phyloP scores from a whole-genome alignment of 73 alveolate species.

The Paramecium sonneborni region DNA sequence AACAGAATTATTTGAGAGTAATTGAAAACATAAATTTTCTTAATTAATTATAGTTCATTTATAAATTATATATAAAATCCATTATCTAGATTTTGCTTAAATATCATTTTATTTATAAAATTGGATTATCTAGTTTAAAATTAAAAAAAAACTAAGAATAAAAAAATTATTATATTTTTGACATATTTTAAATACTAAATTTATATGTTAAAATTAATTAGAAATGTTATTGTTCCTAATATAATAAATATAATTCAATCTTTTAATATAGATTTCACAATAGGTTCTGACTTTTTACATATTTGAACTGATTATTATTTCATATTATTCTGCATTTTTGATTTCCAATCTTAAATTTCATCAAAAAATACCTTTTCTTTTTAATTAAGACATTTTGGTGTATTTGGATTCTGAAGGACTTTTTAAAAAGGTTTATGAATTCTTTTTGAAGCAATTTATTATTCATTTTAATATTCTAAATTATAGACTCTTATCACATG shows the following conservation, averaged over 20 bases:
- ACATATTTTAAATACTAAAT: too few relatives aligned
- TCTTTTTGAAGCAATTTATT: neutral
- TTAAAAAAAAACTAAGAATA: too few relatives aligned
- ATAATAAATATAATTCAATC: neutral
- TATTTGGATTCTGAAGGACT: neutral
- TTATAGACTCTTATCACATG: slow-evolving; percentile 45
- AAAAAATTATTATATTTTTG: too few relatives aligned
- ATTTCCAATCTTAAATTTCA: slow-evolving; percentile 27
- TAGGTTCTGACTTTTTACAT: neutral
- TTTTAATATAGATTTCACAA: neutral
- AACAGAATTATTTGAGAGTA: slow-evolving; percentile 4
- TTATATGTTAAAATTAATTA: too few relatives aligned
- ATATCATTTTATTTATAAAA: too few relatives aligned
- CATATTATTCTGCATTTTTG: neutral
- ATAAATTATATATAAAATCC: too few relatives aligned
- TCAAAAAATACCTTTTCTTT: neutral
- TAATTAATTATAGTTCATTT: too few relatives aligned
- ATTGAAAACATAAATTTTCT: neutral
- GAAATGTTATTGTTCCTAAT: neutral
- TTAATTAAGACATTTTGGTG: neutral
- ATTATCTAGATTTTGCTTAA: too few relatives aligned
- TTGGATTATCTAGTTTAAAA: neutral
- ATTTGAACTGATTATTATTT: neutral
- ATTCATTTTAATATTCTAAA: slow-evolving; percentile 42
- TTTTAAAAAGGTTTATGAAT: neutral